Percentiles rank a stretch among this genome's conserved stretches.
Conservation (phyloP, 169 alveolate species). For the Eimeria sp. region DNA sequence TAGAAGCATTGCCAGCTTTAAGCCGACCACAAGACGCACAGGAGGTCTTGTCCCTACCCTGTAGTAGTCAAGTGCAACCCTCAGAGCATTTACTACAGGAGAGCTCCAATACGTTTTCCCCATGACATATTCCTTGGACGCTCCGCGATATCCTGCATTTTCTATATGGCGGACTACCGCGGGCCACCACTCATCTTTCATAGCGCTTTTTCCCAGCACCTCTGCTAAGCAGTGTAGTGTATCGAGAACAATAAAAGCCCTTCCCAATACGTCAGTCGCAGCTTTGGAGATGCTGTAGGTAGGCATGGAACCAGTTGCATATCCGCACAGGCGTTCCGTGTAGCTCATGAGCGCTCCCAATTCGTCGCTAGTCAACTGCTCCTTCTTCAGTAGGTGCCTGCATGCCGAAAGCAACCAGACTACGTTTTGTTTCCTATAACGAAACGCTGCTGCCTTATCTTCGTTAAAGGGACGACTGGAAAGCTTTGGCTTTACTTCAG, state of each 20-base stretch:
- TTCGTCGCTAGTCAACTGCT: background rate
- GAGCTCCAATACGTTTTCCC: background rate
- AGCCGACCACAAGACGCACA: background rate
- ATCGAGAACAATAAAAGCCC: background rate
- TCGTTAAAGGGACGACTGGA: background rate
- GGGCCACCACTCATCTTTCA: slow-evolving; percentile 10
- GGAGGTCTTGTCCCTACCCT: background rate
- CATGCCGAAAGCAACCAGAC: background rate
- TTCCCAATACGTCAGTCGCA: background rate
- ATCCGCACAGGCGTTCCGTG: background rate
- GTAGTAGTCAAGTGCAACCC: background rate
- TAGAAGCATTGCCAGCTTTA: background rate
- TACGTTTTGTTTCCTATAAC: background rate
- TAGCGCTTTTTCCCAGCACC: background rate
- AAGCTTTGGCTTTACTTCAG: background rate
- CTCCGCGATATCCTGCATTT: background rate
- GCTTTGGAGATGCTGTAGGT: background rate
- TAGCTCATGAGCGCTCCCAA: background rate
- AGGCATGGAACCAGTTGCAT: background rate
- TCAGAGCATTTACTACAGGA: background rate
- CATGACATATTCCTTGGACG: background rate
- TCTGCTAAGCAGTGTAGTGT: background rate
- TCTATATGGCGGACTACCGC: background rate
- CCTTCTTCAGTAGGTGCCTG: background rate
- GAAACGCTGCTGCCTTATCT: background rate